These are phyloP conservation scores for Carex scoparia DNA, from an alignment of 176 grass and related monocot genomes.

Conservation along the genomic window DNA sequence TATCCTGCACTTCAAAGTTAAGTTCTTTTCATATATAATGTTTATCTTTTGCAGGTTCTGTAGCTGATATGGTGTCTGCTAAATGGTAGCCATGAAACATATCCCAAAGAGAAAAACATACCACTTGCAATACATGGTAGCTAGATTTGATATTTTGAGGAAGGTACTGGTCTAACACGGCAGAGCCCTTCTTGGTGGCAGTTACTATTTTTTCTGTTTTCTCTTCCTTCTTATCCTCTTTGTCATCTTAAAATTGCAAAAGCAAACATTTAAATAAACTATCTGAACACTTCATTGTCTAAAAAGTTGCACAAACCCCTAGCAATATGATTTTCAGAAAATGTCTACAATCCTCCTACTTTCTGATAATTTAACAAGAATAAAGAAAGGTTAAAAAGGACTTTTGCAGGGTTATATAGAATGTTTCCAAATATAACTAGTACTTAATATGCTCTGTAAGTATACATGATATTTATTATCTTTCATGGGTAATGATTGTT, in stretches of 20 bases:
- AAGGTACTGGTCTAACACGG: conserved; percentile 68
- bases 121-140: conserved; percentile 87
- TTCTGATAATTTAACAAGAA: background rate
- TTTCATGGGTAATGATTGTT: background rate
- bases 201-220: conserved; percentile 75
- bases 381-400: too few relatives aligned
- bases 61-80: background rate
- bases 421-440: background rate
- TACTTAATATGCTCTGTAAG: background rate
- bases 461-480: background rate
- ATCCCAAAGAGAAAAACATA: conserved; percentile 27
- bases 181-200: conserved; percentile 73
- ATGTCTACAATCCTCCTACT: conserved; percentile 24
- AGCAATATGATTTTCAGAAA: conserved; percentile 9
- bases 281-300: conserved; percentile 11
- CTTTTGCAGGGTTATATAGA: background rate
- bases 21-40: background rate
- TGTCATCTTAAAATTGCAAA: conserved; percentile 33
- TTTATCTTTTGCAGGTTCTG: background rate
- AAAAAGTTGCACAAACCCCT: background rate
- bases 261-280: conserved; percentile 4
- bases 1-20: background rate
- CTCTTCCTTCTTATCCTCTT: conserved; percentile 35
- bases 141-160: conserved; percentile 61
- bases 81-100: background rate